Percentiles rank a stretch among this genome's conserved stretches.
Evolutionary conservation across 2,329 filamentous ascomycete species (phyloP).

Genomic region (Polytolypa hystricis): DNA sequence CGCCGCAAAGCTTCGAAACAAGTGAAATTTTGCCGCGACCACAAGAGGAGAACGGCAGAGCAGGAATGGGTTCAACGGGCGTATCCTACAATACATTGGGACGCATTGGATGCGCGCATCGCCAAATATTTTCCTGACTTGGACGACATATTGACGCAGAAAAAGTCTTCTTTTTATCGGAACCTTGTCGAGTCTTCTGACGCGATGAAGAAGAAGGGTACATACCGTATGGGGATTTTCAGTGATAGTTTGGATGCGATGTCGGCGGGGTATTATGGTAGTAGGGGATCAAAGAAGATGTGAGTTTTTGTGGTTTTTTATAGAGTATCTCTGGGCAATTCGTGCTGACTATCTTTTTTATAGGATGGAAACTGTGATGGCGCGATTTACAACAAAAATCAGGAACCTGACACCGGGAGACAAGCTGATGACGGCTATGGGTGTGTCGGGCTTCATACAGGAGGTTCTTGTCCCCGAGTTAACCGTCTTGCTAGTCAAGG

Average conservation of each 20-base stretch:
- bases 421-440: slow-evolving; percentile 53
- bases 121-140: slow-evolving; percentile 45
- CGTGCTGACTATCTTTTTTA: slow-evolving; percentile 4
- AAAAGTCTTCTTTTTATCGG: slow-evolving; percentile 48
- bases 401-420: slow-evolving; percentile 54
- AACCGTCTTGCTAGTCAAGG: slow-evolving; percentile 44
- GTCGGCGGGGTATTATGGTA: slow-evolving; percentile 74
- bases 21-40: slow-evolving; percentile 51
- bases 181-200: slow-evolving; percentile 45
- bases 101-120: slow-evolving; percentile 48
- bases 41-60: slow-evolving; percentile 47
- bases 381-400: slow-evolving; percentile 48
- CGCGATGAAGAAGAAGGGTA: slow-evolving; percentile 47
- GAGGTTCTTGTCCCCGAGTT: slow-evolving; percentile 66
- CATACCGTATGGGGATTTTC: slow-evolving; percentile 43
- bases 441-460: slow-evolving; percentile 59
- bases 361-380: slow-evolving; percentile 49
- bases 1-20: slow-evolving; percentile 31
- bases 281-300: slow-evolving; percentile 60
- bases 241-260: slow-evolving; percentile 41
- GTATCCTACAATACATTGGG: slow-evolving; percentile 66
- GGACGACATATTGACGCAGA: slow-evolving; percentile 38
- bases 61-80: slow-evolving; percentile 40
- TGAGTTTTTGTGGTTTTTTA: slow-evolving; percentile 31
- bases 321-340: slow-evolving; percentile 7